Evolutionary conservation across 176 grass and related monocot species (phyloP).

Genomic region (Musa beccarii): DNA sequence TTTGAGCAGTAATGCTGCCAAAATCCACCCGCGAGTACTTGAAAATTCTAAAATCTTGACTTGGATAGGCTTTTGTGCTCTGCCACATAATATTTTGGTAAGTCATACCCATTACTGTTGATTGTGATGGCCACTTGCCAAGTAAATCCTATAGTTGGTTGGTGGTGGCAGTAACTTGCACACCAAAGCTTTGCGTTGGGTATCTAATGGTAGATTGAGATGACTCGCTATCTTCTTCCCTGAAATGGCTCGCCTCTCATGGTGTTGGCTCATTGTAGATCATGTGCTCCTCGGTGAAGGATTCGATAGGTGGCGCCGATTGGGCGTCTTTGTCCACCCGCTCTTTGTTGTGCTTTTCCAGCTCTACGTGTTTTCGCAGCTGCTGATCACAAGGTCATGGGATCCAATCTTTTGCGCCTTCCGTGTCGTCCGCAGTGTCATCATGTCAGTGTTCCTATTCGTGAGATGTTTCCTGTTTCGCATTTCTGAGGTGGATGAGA

Average conservation of each 20-base stretch:
- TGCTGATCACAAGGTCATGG: not conserved
- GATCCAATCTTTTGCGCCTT: not conserved
- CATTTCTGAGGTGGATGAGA: not conserved
- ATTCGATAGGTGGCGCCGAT: not conserved
- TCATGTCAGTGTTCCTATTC: not conserved
- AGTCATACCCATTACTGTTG: too few species aligned
- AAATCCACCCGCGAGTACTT: too few species aligned
- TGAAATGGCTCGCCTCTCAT: not conserved
- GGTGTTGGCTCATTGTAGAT: not conserved
- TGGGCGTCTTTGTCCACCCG: conserved; percentile 4
- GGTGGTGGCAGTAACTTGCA: too few species aligned
- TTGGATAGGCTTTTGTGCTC: too few species aligned
- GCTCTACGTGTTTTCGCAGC: not conserved
- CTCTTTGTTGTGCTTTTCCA: not conserved
- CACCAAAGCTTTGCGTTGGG: too few species aligned
- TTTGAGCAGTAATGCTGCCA: too few species aligned
- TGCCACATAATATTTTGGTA: too few species aligned
- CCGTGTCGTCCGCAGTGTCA: not conserved
- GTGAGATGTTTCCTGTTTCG: not conserved
- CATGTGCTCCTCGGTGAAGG: not conserved
- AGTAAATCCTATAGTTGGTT: too few species aligned
- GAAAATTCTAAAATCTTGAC: too few species aligned
- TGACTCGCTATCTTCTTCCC: not conserved
- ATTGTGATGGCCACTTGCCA: too few species aligned
- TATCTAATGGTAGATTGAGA: too few species aligned